Percentiles rank a stretch among this genome's conserved stretches.
Evolutionary conservation across 257 asterid species (phyloP).

Genomic region (Verbena officinalis): DNA sequence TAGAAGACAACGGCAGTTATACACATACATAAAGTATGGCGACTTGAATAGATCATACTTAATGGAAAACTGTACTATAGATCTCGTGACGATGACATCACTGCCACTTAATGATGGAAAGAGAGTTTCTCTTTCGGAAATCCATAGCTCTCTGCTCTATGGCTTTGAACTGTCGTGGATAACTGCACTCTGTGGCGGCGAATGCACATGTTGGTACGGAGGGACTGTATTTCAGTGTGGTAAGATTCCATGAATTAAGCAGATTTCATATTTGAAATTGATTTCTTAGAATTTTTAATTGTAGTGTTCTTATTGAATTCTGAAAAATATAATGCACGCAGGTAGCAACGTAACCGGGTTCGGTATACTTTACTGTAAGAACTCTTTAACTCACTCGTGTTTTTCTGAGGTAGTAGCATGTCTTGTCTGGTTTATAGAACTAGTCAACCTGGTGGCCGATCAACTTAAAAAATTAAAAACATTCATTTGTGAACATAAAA

Average conservation of each 20-base stretch:
- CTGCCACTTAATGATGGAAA: neutral
- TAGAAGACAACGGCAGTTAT: neutral
- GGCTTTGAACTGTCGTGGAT: constrained; percentile 39
- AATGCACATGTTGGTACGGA: neutral
- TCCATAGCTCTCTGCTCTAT: constrained; percentile 28
- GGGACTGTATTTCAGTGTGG: too few relatives aligned
- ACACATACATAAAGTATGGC: constrained; percentile 31
- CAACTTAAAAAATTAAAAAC: too few relatives aligned
- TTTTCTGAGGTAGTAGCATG: too few relatives aligned
- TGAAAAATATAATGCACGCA: neutral
- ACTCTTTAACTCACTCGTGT: neutral
- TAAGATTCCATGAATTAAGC: neutral
- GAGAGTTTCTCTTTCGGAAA: constrained; percentile 23
- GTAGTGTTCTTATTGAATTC: too few relatives aligned
- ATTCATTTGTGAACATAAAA: too few relatives aligned
- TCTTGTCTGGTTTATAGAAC: too few relatives aligned
- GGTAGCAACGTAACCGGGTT: neutral
- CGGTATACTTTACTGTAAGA: neutral
- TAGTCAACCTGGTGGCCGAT: too few relatives aligned
- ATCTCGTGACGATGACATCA: neutral
- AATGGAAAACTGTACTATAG: constrained; percentile 11
- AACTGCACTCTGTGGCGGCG: neutral
- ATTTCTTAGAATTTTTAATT: neutral
- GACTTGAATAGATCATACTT: neutral
- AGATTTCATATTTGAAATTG: too few relatives aligned